Percentiles rank a stretch among this genome's conserved stretches.
Evolutionary conservation across 2,329 filamentous ascomycete species (phyloP).

Genomic region (Xylaria sp.): DNA sequence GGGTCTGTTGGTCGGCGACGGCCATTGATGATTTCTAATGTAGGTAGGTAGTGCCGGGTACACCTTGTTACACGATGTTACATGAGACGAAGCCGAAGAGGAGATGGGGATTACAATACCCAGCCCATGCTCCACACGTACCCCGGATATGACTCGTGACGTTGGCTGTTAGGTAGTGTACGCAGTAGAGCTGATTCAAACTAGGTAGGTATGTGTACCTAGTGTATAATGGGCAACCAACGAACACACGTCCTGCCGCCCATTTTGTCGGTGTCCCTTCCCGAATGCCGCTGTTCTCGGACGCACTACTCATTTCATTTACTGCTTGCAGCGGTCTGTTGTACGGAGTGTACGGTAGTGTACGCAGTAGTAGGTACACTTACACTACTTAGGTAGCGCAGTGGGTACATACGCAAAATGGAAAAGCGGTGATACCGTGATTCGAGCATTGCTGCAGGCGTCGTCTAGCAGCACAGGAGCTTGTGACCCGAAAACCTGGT

Average conservation of each 20-base stretch:
- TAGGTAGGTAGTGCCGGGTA: background rate
- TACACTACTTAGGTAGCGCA: background rate
- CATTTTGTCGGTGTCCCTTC: slow-evolving; percentile 12
- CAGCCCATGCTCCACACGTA: background rate
- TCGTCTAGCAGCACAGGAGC: slow-evolving; percentile 26
- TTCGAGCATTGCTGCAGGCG: slow-evolving; percentile 28
- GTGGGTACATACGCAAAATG: background rate
- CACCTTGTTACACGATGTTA: background rate
- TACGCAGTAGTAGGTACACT: background rate
- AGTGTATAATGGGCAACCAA: slow-evolving; percentile 14
- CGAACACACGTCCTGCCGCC: slow-evolving; percentile 13
- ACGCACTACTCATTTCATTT: background rate
- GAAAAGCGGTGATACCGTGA: slow-evolving; percentile 20
- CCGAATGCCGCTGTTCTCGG: slow-evolving; percentile 23
- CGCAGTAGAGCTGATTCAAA: too few species aligned
- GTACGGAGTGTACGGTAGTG: background rate
- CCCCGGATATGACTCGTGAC: slow-evolving; percentile 26
- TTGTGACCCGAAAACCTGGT: slow-evolving; percentile 23
- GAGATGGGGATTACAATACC: background rate
- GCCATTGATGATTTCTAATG: background rate
- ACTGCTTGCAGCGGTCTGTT: slow-evolving; percentile 12
- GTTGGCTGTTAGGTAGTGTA: background rate
- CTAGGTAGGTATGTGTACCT: too few species aligned
- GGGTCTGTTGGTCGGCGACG: background rate
- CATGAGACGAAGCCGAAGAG: slow-evolving; percentile 1